Base-by-base conservation (phyloP, 768 basidiomycete genomes). In the Suillus subaureus region DNA sequence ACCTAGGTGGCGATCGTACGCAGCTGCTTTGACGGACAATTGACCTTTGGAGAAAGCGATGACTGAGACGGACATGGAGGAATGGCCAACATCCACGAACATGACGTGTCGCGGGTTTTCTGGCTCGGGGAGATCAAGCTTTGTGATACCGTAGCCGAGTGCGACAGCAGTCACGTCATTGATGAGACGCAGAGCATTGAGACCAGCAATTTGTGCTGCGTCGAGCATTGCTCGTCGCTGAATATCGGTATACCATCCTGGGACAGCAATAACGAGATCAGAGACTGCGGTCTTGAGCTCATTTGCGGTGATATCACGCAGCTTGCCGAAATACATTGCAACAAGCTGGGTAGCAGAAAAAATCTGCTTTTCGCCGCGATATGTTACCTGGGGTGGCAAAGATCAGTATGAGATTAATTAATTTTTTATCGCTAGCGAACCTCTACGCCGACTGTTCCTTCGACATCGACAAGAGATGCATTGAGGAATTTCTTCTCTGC, bases 71-170 rank as follows among this genome's bases (percentile, higher is more conserved):
- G 93, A 91, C 80, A 96, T 84, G 80, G 88, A 87, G 7, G 94
- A 93, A 83, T 99, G 97, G 60, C 97, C 97, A 65, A 96, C 87
- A 72, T 99, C 97, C 72, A 99, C 88, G 73, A 99, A 98, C 68
- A 91, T 92, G 77, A 99, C 89, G 77, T 97, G 86, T 40, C 90
- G 86, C 0, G 96, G 91, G 69, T 81, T 83, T 67, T 96, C 95
- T 40, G 88, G 76, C 16, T 91, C 89, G 26, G 97, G 97, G 52
- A 99, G 89, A 77, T 99, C 97, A 33, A 92, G 88, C 80, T 99
- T 99, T 70, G 97, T 99, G 84, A 99, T 99, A 70, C 97, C 97
- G 81, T 97, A 99, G 61, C 94, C 95, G 76, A 99, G 91, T 47
- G 97, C 97, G 64, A 91, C 86, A 62, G 97, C 97, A 68, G 97